Evolutionary conservation across 2,329 filamentous ascomycete genomes (phyloP).

Genomic region (Emergomyces orientalis): DNA sequence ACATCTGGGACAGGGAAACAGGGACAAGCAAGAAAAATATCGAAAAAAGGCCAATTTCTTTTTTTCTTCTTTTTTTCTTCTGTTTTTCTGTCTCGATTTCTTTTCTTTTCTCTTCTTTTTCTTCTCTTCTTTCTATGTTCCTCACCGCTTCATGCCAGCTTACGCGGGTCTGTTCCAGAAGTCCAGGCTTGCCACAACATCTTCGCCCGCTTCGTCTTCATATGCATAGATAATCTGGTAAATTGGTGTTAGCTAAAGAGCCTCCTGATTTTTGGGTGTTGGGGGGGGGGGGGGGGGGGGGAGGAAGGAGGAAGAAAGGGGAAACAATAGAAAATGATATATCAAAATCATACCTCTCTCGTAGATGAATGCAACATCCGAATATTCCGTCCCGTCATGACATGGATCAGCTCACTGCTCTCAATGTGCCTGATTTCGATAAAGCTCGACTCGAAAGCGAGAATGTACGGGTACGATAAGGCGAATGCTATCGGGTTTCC

Average conservation of each 20-base stretch:
- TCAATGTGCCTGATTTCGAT: conserved; percentile 96
- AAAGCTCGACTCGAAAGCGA: conserved; percentile 95
- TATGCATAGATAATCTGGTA: conserved; percentile 89
- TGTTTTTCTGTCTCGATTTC: neutral
- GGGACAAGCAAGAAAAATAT: neutral
- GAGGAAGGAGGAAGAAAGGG: neutral
- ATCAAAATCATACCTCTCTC: conserved; percentile 67
- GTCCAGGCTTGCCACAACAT: conserved; percentile 88
- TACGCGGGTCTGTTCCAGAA: conserved; percentile 65
- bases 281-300: neutral
- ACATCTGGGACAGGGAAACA: neutral
- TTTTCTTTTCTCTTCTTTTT: neutral
- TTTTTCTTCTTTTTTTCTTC: neutral
- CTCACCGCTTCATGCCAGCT: neutral
- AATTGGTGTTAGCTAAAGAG: conserved; percentile 18
- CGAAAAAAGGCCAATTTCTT: conserved; percentile 1
- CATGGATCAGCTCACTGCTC: conserved; percentile 80
- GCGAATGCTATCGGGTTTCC: conserved; percentile 86
- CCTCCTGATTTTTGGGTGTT: neutral
- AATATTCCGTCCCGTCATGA: conserved; percentile 92
- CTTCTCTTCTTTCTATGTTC: conserved; percentile 1
- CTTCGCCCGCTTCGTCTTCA: conserved; percentile 88
- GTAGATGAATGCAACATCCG: conserved; percentile 96
- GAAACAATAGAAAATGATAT: neutral
- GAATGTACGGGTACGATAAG: conserved; percentile 89